phyloP scores from a whole-genome alignment of 495 filamentous ascomycete species.

The Parachaetomium inaequale region DNA sequence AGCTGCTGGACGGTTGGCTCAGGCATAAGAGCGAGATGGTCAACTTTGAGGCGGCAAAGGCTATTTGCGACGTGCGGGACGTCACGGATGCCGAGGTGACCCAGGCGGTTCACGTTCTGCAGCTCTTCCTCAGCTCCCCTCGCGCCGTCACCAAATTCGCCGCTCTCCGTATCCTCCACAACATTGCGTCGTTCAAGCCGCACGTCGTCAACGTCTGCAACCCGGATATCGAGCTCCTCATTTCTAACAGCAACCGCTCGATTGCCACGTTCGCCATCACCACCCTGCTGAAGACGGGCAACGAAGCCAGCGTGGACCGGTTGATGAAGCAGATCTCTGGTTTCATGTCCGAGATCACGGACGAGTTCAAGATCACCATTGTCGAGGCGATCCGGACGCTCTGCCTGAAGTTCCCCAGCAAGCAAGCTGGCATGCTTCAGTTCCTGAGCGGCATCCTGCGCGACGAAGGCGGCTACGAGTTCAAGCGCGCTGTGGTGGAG shows the following conservation, averaged over 20 bases:
- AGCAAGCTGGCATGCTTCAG: conserved; percentile 95
- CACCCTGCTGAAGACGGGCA: conserved; percentile 95
- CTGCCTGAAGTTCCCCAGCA: conserved; percentile 95
- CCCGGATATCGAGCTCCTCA: conserved; percentile 91
- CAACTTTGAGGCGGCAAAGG: conserved; percentile 98
- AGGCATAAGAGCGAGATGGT: conserved; percentile 99
- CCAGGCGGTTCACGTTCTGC: conserved; percentile 90
- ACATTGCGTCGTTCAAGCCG: conserved; percentile 92
- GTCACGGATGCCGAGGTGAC: conserved; percentile 87
- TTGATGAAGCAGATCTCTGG: conserved; percentile 97
- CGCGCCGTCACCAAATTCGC: conserved; percentile 97
- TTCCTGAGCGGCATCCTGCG: conserved; percentile 93
- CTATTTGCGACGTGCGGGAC: conserved; percentile 90
- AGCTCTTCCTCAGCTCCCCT: conserved; percentile 95
- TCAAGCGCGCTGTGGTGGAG: conserved; percentile 96
- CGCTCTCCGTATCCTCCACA: conserved; percentile 93
- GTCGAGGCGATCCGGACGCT: conserved; percentile 96
- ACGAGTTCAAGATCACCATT: conserved; percentile 99
- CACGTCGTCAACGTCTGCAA: conserved; percentile 91
- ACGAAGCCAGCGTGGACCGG: conserved; percentile 93
- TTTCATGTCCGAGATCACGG: conserved; percentile 96
- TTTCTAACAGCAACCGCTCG: conserved; percentile 93
- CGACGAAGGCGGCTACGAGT: conserved; percentile 97
- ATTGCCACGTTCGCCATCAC: conserved; percentile 99
- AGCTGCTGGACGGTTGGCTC: conserved; percentile 91